Percentiles rank a stretch among this genome's conserved stretches.
phyloP scores from a whole-genome alignment of 805 yeast species.

The Candida ulmi region DNA sequence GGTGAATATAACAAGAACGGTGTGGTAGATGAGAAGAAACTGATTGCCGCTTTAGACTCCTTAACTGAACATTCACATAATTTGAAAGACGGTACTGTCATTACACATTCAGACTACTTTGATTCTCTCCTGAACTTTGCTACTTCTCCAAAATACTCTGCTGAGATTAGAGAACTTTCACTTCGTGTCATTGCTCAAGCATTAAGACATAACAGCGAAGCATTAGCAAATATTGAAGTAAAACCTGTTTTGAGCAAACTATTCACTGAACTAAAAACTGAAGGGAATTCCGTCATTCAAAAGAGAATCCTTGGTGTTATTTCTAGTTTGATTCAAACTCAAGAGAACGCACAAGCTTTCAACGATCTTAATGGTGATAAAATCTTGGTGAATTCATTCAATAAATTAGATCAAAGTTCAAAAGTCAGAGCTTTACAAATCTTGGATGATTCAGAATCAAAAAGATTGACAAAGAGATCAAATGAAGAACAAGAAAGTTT shows the following conservation, averaged over 20 bases:
- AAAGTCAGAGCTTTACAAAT: conserved; percentile 39
- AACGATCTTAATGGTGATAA: conserved; percentile 14
- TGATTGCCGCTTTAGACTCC: conserved; percentile 27
- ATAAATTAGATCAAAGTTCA: conserved; percentile 17
- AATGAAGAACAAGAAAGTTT: conserved; percentile 6
- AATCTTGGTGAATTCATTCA: conserved; percentile 21
- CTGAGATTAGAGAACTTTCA: conserved; percentile 40
- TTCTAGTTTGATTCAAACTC: conserved; percentile 36
- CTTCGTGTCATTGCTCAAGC: conserved; percentile 61
- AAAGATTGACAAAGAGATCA: conserved; percentile 7
- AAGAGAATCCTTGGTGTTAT: conserved; percentile 48
- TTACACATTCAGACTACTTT: conserved; percentile 31
- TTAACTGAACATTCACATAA: conserved; percentile 64
- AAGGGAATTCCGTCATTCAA: conserved; percentile 30
- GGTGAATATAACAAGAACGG: conserved; percentile 13
- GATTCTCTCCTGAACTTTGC: conserved; percentile 25
- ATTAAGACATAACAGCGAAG: conserved; percentile 69
- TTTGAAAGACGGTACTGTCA: conserved; percentile 50
- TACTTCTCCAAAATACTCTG: conserved; percentile 14
- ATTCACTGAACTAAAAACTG: conserved; percentile 5
- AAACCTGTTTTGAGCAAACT: conserved; percentile 7
- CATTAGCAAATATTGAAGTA: conserved; percentile 33
- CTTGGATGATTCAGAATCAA: conserved; percentile 36
- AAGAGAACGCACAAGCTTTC: conserved; percentile 26
- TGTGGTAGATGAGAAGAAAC: background rate